Base-by-base conservation (phyloP, 345 rosid species). In the Eucalyptus regnans region DNA sequence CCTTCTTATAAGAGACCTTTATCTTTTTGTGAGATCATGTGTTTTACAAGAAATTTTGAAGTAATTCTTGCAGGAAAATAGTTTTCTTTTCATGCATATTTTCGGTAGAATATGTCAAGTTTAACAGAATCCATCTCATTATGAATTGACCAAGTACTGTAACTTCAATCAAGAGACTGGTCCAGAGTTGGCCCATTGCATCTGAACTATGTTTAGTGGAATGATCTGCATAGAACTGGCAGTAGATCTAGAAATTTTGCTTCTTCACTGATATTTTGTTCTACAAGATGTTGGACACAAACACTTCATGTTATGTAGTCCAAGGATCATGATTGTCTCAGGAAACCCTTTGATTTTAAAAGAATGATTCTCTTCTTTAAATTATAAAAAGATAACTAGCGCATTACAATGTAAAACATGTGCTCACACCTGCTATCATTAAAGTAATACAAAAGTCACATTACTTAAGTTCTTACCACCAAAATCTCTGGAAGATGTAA, bases 401-500 rank as follows among this genome's bases (percentile, higher is more conserved):
- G 41, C 81, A 18, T 37, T 33, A 68, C 44, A 71, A 71, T 37
- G 81, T 18, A 71, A 71, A 71, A 71, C 81, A 71, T 18, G 46
- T 37, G 81, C 22, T 71, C 81, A 9, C 27, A 76, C 25, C 46
- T 37, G 83, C 22, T 76, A 76, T 37, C 3, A 2, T 10, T 37
- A 37, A 25, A 37, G 83, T 76, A 76, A 18, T 37, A 76, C 8
- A 37, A 49, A 27, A 46, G 87, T 44, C 84, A 49, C 48, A 49
- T n/a, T 58, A 9, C 8, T 76, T 37, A 76, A 37, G 79, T 89
- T 64, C 95, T 93, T 94, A 96, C 97, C 96, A 80, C 90, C 91
- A 58, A 92, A 90, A 92, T 95, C 96, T 91, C 93, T 94, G 33
- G 98, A 95, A 89, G 96, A 92, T 20, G 95, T 90, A 49, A 93